Percentiles rank a stretch among this genome's conserved stretches.
Evolutionary conservation across 805 yeast species (phyloP).

Genomic region (Barnettozyma populi): DNA sequence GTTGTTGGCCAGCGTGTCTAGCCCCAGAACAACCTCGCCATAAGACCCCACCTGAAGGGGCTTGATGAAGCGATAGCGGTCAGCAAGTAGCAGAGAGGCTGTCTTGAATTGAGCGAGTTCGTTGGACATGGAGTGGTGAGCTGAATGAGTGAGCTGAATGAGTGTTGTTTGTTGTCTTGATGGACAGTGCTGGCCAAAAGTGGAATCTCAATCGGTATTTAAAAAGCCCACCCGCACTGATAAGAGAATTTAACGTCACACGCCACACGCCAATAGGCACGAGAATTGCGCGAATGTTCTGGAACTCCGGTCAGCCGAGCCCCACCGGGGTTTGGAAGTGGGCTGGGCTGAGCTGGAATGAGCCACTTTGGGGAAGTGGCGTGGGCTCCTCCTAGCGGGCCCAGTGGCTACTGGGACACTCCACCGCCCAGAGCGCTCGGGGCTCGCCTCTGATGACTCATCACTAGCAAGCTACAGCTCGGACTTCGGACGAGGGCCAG

Average conservation of each 20-base stretch:
- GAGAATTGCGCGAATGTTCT: constrained; percentile 18
- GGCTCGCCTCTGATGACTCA: no score
- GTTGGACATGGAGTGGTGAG: constrained; percentile 1
- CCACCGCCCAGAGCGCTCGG: no score
- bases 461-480: no score
- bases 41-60: constrained; percentile 42
- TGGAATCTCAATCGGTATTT: background rate
- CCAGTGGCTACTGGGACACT: no score
- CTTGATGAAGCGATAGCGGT: constrained; percentile 7
- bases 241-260: constrained; percentile 2
- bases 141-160: no score
- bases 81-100: background rate
- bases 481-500: background rate
- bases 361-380: no score
- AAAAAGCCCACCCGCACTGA: background rate
- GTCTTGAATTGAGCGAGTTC: constrained; percentile 9
- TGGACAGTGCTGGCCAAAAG: background rate
- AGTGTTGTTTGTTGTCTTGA: background rate
- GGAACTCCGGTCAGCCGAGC: constrained; percentile 28
- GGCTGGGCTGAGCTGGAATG: no score
- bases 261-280: background rate
- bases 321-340: background rate
- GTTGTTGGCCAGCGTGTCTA: constrained; percentile 26
- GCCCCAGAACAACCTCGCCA: constrained; percentile 54
- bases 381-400: no score